Evolutionary conservation across 495 filamentous ascomycete species (phyloP), one percentile per base, ranked within the genome.

Genomic region (Tuber borchii): DNA sequence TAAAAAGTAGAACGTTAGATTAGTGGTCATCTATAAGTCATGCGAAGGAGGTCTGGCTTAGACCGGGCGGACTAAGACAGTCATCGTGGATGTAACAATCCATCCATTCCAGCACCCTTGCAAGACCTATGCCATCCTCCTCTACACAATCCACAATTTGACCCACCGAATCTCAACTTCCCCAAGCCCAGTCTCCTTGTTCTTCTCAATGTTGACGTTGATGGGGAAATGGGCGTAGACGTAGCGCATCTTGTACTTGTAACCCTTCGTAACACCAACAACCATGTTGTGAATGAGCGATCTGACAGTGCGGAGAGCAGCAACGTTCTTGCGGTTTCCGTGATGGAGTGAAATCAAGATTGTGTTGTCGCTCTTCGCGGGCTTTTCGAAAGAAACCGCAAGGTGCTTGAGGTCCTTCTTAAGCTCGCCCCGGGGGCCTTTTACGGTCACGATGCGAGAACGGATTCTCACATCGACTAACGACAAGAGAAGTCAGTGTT

Each of bases 181-280:
- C 84, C 84, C 91, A 79, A 89, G 85, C 73, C 92, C 94, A 79
- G 93, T 95, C 88, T 98, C 94, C 82, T 85, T 85, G 89, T 96
- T 95, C 91, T 96, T 94, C 77, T 98, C 93, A 80, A 99, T 87
- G 89, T 98, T 98, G 86, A 99, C 95, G 89, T 98, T 99, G 93
- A 99, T 99, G 85, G 95, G 95, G 85, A 99, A 99, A 90, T 99
- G 95, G 83, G 95, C 95, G 86, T 99, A 99, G 87, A 99, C 95
- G 87, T 99, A 99, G 81, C 95, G 93, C 95, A 99, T 98, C 92
- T 98, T 99, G 92, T 99, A 99, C 88, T 95, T 95, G 92, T 92
- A 99, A 78, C 95, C 95, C 88, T 92, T 94, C 84, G 96, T 99
- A 77, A 99, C 95, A 86, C 95, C 95, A 84, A 93, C 91, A 87